A percentile compares a stretch with the other conserved stretches of the same genome.
Conservation (phyloP, 2,329 filamentous ascomycete species). For the Beauveria varroae region DNA sequence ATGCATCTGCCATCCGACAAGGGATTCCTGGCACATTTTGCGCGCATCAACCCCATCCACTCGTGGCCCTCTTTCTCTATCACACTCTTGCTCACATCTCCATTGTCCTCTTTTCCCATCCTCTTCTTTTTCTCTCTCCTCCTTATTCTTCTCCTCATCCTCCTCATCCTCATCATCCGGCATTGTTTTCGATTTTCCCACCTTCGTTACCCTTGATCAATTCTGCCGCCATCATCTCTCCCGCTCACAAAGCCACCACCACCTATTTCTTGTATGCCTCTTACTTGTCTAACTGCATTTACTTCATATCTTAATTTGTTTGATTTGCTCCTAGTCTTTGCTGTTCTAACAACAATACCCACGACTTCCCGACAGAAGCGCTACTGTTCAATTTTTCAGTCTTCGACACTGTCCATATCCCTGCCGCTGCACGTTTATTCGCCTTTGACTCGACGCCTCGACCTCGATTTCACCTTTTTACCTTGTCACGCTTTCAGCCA, state of each 20-base stretch:
- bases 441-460: background rate
- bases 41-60: background rate
- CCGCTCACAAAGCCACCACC: background rate
- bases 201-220: background rate
- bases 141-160: constrained; percentile 10
- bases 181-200: background rate
- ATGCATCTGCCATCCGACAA: background rate
- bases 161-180: background rate
- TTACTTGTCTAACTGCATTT: background rate
- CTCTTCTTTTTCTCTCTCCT: constrained; percentile 9
- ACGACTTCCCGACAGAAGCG: background rate
- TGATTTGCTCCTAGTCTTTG: background rate
- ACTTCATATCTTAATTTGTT: background rate
- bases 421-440: background rate
- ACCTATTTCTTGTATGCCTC: background rate
- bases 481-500: background rate
- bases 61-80: background rate
- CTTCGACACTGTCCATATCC: background rate
- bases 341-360: background rate
- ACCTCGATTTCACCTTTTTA: background rate
- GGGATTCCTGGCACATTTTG: constrained; percentile 5
- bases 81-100: background rate
- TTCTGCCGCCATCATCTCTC: background rate
- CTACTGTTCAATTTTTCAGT: background rate
- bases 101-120: constrained; percentile 11